Conservation (phyloP, 1,284 basidiomycete species). For the Puccinia coronata region DNA sequence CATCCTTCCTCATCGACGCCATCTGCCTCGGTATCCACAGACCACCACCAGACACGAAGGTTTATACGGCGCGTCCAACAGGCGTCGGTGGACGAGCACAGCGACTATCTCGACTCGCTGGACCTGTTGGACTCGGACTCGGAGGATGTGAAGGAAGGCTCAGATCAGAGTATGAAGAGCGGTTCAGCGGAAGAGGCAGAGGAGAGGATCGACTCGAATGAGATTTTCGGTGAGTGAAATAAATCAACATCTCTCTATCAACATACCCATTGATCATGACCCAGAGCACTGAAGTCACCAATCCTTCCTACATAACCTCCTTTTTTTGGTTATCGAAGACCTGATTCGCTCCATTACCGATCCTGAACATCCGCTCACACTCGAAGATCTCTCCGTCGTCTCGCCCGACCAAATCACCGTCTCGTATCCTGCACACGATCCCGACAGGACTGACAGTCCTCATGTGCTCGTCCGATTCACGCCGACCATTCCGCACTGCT, state of each 20-base stretch:
- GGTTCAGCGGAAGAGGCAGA: neutral
- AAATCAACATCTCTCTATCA: too few relatives aligned
- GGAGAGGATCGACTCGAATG: conserved; percentile 26
- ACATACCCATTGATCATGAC: too few relatives aligned
- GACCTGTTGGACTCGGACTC: too few relatives aligned
- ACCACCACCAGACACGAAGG: neutral
- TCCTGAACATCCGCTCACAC: conserved; percentile 90
- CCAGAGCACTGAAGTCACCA: too few relatives aligned
- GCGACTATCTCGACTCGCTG: neutral
- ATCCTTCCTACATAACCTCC: too few relatives aligned
- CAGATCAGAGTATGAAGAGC: too few relatives aligned
- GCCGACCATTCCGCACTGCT: conserved; percentile 96
- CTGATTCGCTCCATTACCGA: conserved; percentile 90
- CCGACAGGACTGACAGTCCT: conserved; percentile 64
- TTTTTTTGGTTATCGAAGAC: too few relatives aligned
- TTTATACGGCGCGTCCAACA: neutral
- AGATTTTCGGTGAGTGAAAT: conserved; percentile 29
- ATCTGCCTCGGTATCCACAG: neutral
- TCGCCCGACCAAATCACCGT: conserved; percentile 83
- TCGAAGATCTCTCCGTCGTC: conserved; percentile 95
- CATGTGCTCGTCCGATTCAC: conserved; percentile 82
- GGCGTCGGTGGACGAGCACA: neutral
- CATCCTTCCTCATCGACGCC: neutral
- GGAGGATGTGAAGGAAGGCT: neutral
- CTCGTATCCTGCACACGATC: conserved; percentile 55